Conservation (phyloP, 78 protist genomes). For the Dictyostelium discoideum region DNA sequence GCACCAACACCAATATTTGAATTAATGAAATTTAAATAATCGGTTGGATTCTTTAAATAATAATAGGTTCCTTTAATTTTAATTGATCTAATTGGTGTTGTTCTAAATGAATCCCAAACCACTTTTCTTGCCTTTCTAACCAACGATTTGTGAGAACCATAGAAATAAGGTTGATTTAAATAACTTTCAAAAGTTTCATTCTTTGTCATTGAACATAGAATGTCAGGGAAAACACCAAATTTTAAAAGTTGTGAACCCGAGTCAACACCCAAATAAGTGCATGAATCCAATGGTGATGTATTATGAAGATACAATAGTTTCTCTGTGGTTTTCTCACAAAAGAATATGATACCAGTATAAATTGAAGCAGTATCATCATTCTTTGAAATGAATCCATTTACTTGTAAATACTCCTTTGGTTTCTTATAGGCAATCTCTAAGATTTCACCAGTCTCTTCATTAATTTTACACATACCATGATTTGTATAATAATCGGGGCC, state of each 20-base stretch:
- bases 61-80: constrained; percentile 26
- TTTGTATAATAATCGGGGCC: not conserved
- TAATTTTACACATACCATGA: constrained; percentile 51
- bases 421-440: constrained; percentile 1
- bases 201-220: constrained; percentile 18
- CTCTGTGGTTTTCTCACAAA: constrained; percentile 37
- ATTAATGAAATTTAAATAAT: constrained; percentile 24
- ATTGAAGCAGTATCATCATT: not conserved
- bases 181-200: constrained; percentile 36
- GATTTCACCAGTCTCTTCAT: not conserved
- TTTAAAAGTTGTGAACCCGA: constrained; percentile 26
- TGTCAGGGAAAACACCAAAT: constrained; percentile 50
- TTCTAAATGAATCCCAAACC: constrained; percentile 54
- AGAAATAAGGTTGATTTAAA: constrained; percentile 1
- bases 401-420: not conserved
- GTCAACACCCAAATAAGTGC: constrained; percentile 50
- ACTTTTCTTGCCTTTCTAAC: constrained; percentile 23
- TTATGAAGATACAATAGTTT: constrained; percentile 57
- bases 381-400: not conserved
- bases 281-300: constrained; percentile 54
- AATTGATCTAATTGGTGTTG: not conserved
- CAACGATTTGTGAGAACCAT: not conserved
- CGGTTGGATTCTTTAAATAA: constrained; percentile 22
- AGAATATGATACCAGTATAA: constrained; percentile 29
- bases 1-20: not conserved